phyloP scores from a whole-genome alignment of 2,329 filamentous ascomycete genomes.

The Curvularia sp. region DNA sequence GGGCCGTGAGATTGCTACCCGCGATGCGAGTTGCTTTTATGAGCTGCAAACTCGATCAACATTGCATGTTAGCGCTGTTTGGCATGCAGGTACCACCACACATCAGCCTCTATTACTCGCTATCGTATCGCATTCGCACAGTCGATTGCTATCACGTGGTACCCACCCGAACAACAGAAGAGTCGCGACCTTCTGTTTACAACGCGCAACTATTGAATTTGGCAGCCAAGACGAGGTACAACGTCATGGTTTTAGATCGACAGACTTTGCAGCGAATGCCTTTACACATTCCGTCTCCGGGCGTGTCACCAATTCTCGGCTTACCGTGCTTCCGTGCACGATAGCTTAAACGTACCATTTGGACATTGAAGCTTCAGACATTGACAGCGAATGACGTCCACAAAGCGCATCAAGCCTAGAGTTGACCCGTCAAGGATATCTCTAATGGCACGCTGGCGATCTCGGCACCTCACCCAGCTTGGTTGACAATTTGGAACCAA shows the following conservation, averaged over 20 bases:
- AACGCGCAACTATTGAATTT: background rate
- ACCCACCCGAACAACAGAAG: background rate
- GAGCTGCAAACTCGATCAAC: background rate
- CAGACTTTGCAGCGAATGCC: background rate
- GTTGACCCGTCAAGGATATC: background rate
- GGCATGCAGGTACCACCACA: background rate
- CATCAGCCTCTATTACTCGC: background rate
- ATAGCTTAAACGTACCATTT: too few species aligned
- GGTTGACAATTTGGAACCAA: background rate
- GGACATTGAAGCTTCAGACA: background rate
- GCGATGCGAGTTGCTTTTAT: conserved; percentile 7
- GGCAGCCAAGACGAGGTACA: background rate
- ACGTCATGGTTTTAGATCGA: background rate
- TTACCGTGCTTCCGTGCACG: background rate
- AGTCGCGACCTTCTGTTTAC: background rate
- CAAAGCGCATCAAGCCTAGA: background rate
- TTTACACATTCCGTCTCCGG: background rate
- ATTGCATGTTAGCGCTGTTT: background rate
- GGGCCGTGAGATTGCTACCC: conserved; percentile 4
- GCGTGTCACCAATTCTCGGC: background rate
- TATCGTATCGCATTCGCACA: background rate
- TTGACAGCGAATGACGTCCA: background rate
- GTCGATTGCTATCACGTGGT: background rate
- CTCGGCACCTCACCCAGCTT: background rate
- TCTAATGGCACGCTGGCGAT: background rate